Base-by-base conservation (phyloP, 805 yeast genomes). In the Starmerella sp. region DNA sequence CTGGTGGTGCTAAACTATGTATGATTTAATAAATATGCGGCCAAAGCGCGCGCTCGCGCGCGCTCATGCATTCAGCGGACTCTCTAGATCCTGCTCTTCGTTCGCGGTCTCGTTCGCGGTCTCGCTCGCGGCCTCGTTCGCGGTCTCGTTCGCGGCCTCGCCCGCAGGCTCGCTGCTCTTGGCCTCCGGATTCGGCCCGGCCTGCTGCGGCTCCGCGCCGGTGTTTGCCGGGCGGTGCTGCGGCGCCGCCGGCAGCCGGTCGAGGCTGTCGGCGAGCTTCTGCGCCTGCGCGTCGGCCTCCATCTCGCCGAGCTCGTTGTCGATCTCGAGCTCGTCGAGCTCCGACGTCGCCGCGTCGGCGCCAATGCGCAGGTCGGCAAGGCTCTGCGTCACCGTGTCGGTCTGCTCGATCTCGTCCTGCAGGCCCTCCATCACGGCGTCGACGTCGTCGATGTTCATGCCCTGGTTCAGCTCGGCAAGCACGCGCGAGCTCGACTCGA, bases 341-440 rank as follows among this genome's bases (percentile, higher is more conserved):
- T 55, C 59, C 15, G 41, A 15, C n/a, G 38, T 45, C n/a, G 46
- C 59, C n/a, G 35, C 34, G 41, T 32, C 29, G 65, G 68, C 2
- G 37, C 61, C 62, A 13, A 65, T 64, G 7, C 65, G 60, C 29
- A 67, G 63, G 22, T 60, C 57, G 58, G 65, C 50, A 51, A 74
- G 55, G 52, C 68, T 69, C 6, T 67, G 63, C 13, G 73, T 63
- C n/a, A 77, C 68, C 53, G 68, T 71, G 49, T 74, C 74, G 5
- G 72, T 63, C 15, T 69, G 69, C 9, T 62, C 66, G 34, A 64
- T 64, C 11, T 77, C 60, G 44, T 69, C 71, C 51, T 73, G 75
- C 60, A 76, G 63, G 6, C 75, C 58, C 4, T 70, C 68, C 28
- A 71, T 73, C 0, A 77, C 74, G 37, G 67, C 65, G 9, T 76